Percentiles rank a stretch among this genome's conserved stretches.
These are phyloP conservation scores for Schwanniomyces etchellsii DNA, from an alignment of 1,139 yeast genomes.

Conservation along the genomic window DNA sequence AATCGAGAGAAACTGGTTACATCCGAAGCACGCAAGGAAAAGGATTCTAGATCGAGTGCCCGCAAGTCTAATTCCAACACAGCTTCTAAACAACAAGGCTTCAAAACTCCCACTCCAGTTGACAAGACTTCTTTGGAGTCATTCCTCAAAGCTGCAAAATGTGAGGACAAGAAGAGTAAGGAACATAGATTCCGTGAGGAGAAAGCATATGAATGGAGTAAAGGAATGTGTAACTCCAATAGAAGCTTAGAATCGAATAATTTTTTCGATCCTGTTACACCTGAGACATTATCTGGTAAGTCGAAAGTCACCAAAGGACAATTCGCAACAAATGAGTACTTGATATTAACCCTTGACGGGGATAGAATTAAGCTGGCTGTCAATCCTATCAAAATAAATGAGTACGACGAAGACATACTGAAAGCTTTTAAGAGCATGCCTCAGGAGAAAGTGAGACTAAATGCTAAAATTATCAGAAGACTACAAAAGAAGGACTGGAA, in stretches of 20 bases:
- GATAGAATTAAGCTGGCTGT: slow-evolving; percentile 29
- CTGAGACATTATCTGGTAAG: neutral
- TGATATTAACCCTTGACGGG: slow-evolving; percentile 42
- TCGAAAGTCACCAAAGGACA: slow-evolving; percentile 8
- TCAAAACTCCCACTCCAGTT: slow-evolving; percentile 5
- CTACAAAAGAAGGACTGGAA: slow-evolving; percentile 31
- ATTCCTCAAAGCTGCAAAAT: slow-evolving; percentile 41
- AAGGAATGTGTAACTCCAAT: slow-evolving; percentile 25
- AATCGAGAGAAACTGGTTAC: too few relatives aligned
- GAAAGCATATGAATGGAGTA: slow-evolving; percentile 52
- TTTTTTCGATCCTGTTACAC: slow-evolving; percentile 43
- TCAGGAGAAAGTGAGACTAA: slow-evolving; percentile 22
- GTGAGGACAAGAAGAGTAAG: slow-evolving; percentile 29
- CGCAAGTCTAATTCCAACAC: slow-evolving; percentile 2
- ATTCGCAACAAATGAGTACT: slow-evolving; percentile 24
- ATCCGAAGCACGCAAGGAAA: slow-evolving; percentile 4
- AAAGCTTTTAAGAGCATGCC: slow-evolving; percentile 36
- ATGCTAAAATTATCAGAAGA: slow-evolving; percentile 20
- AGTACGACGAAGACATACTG: slow-evolving; percentile 39
- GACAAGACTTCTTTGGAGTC: slow-evolving; percentile 17
- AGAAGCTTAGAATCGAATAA: slow-evolving; percentile 38
- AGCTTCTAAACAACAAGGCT: slow-evolving; percentile 2
- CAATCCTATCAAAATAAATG: slow-evolving; percentile 35
- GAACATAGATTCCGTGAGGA: slow-evolving; percentile 43
- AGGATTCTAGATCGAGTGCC: neutral